Conservation (phyloP, 306 rosid species). For the Cicer chorassanicum region DNA sequence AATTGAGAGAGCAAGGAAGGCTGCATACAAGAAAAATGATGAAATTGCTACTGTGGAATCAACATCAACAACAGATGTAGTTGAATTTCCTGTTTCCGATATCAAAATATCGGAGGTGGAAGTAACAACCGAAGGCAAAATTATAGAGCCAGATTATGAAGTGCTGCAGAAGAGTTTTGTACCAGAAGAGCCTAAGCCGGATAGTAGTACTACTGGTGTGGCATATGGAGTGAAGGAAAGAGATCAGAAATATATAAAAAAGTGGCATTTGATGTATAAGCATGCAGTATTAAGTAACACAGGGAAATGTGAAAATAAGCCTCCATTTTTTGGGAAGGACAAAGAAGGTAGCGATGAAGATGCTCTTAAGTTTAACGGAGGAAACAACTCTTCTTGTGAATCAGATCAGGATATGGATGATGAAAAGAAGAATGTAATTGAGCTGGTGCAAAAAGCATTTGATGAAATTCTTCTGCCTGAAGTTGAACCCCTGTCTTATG, state of each 20-base stretch:
- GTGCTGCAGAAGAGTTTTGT: conserved; percentile 37
- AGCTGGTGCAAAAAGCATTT: conserved; percentile 83
- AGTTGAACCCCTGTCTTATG: conserved; percentile 52
- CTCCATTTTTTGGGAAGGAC: conserved; percentile 41
- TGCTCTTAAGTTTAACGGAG: conserved; percentile 34
- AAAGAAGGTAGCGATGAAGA: conserved; percentile 51
- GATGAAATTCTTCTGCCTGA: conserved; percentile 86
- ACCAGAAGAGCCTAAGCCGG: conserved; percentile 40
- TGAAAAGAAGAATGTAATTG: conserved; percentile 52
- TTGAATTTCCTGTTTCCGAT: conserved; percentile 40
- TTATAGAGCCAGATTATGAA: conserved; percentile 39
- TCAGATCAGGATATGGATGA: conserved; percentile 40
- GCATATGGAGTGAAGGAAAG: conserved; percentile 46
- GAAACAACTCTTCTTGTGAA: conserved; percentile 46
- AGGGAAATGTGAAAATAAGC: conserved; percentile 47
- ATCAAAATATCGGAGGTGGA: conserved; percentile 39
- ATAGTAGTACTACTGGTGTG: conserved; percentile 29
- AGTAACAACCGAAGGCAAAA: conserved; percentile 33
- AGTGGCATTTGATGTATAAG: conserved; percentile 88
- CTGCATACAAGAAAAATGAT: conserved; percentile 29
- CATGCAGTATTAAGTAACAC: conserved; percentile 59
- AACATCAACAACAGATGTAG: conserved; percentile 33
- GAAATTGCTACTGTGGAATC: conserved; percentile 39
- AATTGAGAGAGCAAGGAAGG: conserved; percentile 14
- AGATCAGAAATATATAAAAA: conserved; percentile 61